These are phyloP conservation scores for Oryza officinalis DNA, from an alignment of 176 grass and related monocot genomes.

Conservation along the genomic window DNA sequence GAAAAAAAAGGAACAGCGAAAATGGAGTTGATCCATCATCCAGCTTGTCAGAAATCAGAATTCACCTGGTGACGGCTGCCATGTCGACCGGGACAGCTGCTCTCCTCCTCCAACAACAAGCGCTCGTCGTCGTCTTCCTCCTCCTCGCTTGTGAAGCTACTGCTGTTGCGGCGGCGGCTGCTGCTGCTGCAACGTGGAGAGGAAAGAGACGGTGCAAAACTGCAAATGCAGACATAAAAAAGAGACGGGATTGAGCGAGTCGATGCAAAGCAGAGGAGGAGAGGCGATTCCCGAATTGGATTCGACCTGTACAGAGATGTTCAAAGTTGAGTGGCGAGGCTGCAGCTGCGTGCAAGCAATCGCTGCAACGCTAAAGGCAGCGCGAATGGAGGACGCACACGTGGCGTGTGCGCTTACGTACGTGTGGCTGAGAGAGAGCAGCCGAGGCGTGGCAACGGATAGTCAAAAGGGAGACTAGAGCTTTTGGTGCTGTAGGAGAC, in stretches of 20 bases:
- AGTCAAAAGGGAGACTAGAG: neutral
- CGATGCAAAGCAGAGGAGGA: neutral
- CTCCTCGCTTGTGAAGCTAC: neutral
- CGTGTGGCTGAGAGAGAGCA: neutral
- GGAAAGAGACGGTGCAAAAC: neutral
- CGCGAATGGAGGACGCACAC: neutral
- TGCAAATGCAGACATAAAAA: slow-evolving; percentile 5
- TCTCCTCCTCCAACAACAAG: neutral
- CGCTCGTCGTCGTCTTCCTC: neutral
- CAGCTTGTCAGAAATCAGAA: neutral
- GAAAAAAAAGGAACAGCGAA: too few species aligned
- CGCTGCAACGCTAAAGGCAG: neutral
- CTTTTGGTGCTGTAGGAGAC: neutral
- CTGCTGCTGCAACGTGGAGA: neutral
- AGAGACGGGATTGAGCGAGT: neutral
- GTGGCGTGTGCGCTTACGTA: neutral
- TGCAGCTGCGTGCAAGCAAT: neutral
- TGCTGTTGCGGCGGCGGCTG: neutral
- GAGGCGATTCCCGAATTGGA: slow-evolving; percentile 17
- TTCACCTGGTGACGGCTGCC: slow-evolving; percentile 1
- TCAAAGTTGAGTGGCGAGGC: neutral
- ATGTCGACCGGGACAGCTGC: slow-evolving; percentile 14
- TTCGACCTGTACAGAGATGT: neutral
- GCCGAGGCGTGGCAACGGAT: neutral
- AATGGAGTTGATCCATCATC: too few species aligned